Base-by-base conservation (phyloP, 345 rosid species). In the Boechera stricta region DNA sequence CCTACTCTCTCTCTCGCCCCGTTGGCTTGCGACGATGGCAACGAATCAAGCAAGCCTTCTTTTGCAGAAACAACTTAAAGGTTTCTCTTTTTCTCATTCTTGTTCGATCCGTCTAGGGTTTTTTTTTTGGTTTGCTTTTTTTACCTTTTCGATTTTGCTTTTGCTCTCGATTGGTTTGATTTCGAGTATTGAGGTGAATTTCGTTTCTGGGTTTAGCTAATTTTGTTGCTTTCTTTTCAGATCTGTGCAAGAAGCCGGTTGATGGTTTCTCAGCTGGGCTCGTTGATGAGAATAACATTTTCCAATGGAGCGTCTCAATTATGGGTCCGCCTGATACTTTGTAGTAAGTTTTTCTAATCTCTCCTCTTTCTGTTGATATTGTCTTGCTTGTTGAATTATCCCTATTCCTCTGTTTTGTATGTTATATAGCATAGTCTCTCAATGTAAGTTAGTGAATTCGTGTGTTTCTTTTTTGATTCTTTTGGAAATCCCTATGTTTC, bases 211-310 rank as follows among this genome's bases (percentile, higher is more conserved):
- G 26, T 42, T 67, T 51, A 10, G 18, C 73, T 49, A 36, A 47
- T 67, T 48, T 41, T 16, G 9, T 67, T 61, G 64, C 10, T 18
- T 72, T 52, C 0, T 10, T 52, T 61, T 77, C 86, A 93, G 98
- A 91, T 91, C 98, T 91, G 58, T 91, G 98, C 66, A 93, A 85
- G 83, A 80, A 84, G 6, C 98, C 97, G 0, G 97, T 93, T 18
- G 96, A 89, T 86, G 98, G 98, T 72, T 93, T 93, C 86, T 93
- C 97, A 18, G 95, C 97, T 28, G 98, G 98, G 32, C 82, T 93
- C 79, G 89, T 91, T 28, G 92, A 91, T 63, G 98, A 93, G 79
- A 81, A 11, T 26, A 80, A 93, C 63, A 76, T 93, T 33, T 93
- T 93, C 32, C 88, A 87, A 74, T 91, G 98, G 97, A 87, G 90